Percentiles rank a stretch among this genome's conserved stretches.
These are phyloP conservation scores for Serpula lacrymans DNA, from an alignment of 768 basidiomycete genomes.

Conservation along the genomic window DNA sequence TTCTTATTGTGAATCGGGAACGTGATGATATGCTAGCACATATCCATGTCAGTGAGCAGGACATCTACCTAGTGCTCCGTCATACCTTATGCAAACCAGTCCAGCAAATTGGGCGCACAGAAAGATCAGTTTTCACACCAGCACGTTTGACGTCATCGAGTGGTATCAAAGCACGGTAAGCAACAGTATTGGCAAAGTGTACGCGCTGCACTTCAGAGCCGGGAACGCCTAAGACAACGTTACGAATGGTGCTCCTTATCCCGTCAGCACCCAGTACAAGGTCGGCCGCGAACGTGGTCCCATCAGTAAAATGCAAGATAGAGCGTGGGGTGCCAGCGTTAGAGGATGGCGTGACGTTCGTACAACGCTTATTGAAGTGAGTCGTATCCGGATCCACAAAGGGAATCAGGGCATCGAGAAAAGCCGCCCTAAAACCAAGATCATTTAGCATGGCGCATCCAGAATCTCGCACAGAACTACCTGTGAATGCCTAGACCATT, in stretches of 20 bases:
- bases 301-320: slow-evolving; percentile 46
- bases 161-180: slow-evolving; percentile 48
- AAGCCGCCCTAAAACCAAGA: slow-evolving; percentile 38
- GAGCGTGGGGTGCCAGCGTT: slow-evolving; percentile 20
- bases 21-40: slow-evolving; percentile 46
- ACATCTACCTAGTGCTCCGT: neutral
- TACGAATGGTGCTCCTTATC: slow-evolving; percentile 35
- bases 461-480: slow-evolving; percentile 19
- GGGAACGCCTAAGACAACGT: slow-evolving; percentile 30
- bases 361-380: slow-evolving; percentile 52
- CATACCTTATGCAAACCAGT: slow-evolving; percentile 44
- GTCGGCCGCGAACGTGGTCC: slow-evolving; percentile 42
- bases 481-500: slow-evolving; percentile 45
- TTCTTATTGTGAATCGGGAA: slow-evolving; percentile 44
- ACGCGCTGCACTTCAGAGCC: slow-evolving; percentile 23
- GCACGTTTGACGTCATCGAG: slow-evolving; percentile 35
- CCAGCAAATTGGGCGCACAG: slow-evolving; percentile 36
- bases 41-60: neutral
- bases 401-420: slow-evolving; percentile 45
- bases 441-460: too few species aligned
- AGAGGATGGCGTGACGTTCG: slow-evolving; percentile 24
- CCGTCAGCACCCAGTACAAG: slow-evolving; percentile 44
- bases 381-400: slow-evolving; percentile 38
- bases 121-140: slow-evolving; percentile 40
- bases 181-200: slow-evolving; percentile 43